Evolutionary conservation across 768 basidiomycete species (phyloP), one percentile per base, ranked within the genome.

Genomic region (Phylloporus sp.): DNA sequence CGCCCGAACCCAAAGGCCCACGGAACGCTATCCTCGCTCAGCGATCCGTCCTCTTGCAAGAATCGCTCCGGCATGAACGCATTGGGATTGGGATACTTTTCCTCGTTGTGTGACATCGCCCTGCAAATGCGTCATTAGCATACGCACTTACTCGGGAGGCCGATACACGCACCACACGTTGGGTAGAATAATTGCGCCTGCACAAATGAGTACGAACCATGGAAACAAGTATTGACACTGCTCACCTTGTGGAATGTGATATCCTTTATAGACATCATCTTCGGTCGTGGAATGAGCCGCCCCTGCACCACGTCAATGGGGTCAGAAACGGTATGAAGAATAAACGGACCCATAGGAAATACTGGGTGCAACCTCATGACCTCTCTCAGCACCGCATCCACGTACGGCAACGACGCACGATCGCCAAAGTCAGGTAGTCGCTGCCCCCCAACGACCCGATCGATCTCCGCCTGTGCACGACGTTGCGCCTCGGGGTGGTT

Each of bases 31-130:
- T 57, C 55, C 0, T 50, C 52, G n/a, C n/a, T n/a, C n/a, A n/a
- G n/a, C n/a, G n/a, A n/a, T n/a, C n/a, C n/a, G n/a, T n/a, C n/a
- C n/a, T n/a, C n/a, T n/a, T n/a, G n/a, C n/a, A n/a, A n/a, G n/a
- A n/a, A n/a, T n/a, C n/a, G n/a, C n/a, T n/a, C n/a, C n/a, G n/a
- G n/a, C n/a, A n/a, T n/a, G n/a, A n/a, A n/a, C n/a, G n/a, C n/a
- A n/a, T n/a, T n/a, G n/a, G n/a, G n/a, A n/a, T n/a, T n/a, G n/a
- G n/a, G n/a, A n/a, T n/a, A n/a, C n/a, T n/a, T n/a, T n/a, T 51
- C 44, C 38, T 69, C 66, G 29, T 77, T 63, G 39, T 69, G 71
- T 2, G 69, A 63, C 43, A 76, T 67, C 2, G 68, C 67, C 74
- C 74, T 71, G 29, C 6, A 1, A 37, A 6, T 15, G 5, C 3